Base-by-base conservation (phyloP, 2,329 filamentous ascomycete genomes). In the Knufia fluminis region DNA sequence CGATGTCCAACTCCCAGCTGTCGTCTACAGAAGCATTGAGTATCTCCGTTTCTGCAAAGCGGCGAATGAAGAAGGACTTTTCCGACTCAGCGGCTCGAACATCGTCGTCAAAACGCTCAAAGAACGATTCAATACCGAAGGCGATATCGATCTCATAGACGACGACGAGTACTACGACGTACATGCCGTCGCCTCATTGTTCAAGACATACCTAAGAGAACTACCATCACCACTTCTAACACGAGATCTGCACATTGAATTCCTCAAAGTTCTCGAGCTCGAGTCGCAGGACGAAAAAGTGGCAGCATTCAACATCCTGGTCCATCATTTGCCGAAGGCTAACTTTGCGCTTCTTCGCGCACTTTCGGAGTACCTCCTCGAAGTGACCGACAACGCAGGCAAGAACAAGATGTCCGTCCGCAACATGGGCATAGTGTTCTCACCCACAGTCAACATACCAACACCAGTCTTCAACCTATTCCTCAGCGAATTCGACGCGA, bases 391-490 rank as follows among this genome's bases (percentile, higher is more conserved):
- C 66, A 89, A 96, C 59, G 76, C 88, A 4, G 83, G 86, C 59
- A 74, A 85, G 54, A 98, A 98, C 72, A 97, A 96, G 74, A 98
- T 98, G 92, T 96, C 86, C 9, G 86, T 96, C 47, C 83, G 91
- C 57, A 98, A 98, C 62, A 87, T 98, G 48, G 91, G 92, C 56
- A 97, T 98, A 59, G 91, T 98, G 50, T 98, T 98, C 66, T 94
- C 92, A 14, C 92, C 92, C 0, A 97, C 92, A 0, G 76, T 98
- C 48, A 97, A 97, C 65, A 95, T 98, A 38, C 91, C 92, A 0
- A 89, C 89, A 0, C 90, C 91, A 0, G 84, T 98, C 9, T 96
- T 98, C 64, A 89, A 90, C 2, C 78, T 94, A 66, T 92, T 98
- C 66, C 75, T 98, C 51, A 90, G 92, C 56, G 90, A 97, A 61